These are phyloP conservation scores for Boletus austroedulis DNA, from an alignment of 1,284 basidiomycete species.

Conservation along the genomic window DNA sequence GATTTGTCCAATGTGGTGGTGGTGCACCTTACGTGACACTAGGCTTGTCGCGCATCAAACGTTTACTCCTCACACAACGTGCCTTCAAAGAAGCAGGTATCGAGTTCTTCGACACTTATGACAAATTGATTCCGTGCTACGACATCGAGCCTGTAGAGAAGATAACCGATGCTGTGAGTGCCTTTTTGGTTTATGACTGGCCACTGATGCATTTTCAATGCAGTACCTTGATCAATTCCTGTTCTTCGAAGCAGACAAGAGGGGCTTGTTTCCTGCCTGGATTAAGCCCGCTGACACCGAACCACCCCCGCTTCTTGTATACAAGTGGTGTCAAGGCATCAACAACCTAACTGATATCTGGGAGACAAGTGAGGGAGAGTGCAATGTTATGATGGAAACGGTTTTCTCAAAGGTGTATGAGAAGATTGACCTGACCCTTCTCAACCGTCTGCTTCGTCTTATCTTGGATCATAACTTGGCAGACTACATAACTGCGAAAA, in stretches of 20 bases:
- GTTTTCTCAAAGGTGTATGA: constrained; percentile 95
- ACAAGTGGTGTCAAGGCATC: constrained; percentile 96
- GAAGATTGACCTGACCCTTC: constrained; percentile 93
- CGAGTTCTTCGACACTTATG: constrained; percentile 92
- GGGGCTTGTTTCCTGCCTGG: constrained; percentile 95
- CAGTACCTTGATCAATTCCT: constrained; percentile 90
- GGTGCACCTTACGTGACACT: constrained; percentile 2
- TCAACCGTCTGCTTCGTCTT: constrained; percentile 89
- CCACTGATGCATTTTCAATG: constrained; percentile 17
- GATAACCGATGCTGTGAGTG: constrained; percentile 87
- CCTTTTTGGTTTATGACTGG: background rate
- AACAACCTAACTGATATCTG: constrained; percentile 93
- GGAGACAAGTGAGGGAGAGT: constrained; percentile 96
- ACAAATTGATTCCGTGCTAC: constrained; percentile 96
- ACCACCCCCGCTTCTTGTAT: constrained; percentile 92
- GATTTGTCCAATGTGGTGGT: background rate
- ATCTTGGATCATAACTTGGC: constrained; percentile 97
- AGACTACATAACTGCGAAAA: constrained; percentile 97
- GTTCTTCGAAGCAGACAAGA: constrained; percentile 93
- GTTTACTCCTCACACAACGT: constrained; percentile 89
- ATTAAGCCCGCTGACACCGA: constrained; percentile 97
- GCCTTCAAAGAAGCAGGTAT: constrained; percentile 99
- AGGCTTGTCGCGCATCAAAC: constrained; percentile 94
- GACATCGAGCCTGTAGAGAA: constrained; percentile 99
- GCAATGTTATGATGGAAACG: constrained; percentile 97